Evolutionary conservation across 2,329 filamentous ascomycete species (phyloP).

Genomic region (Thielaviopsis ethacetica): DNA sequence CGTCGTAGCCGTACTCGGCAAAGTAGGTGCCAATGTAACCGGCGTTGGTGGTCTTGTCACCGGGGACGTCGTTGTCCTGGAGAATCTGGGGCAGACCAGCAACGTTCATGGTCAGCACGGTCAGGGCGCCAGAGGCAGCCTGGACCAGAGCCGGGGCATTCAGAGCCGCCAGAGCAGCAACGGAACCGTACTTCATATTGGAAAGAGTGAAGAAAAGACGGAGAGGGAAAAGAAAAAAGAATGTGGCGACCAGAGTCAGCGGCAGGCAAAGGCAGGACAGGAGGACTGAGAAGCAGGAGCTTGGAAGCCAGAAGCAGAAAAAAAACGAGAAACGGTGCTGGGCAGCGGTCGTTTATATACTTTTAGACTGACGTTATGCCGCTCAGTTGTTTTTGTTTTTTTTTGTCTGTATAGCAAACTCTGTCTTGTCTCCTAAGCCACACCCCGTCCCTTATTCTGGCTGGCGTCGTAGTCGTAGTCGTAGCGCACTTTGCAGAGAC

Average conservation of each 20-base stretch:
- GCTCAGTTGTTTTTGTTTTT: background rate
- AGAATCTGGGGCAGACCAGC: slow-evolving; percentile 41
- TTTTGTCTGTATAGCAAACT: background rate
- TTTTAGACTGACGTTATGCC: background rate
- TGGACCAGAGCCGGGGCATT: slow-evolving; percentile 7
- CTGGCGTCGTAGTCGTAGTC: background rate
- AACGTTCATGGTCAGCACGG: slow-evolving; percentile 40
- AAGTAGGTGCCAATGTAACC: slow-evolving; percentile 39
- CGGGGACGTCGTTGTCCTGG: slow-evolving; percentile 42
- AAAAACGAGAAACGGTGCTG: background rate
- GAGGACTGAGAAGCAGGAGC: background rate
- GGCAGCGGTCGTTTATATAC: background rate
- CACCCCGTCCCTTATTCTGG: background rate
- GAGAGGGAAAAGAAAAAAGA: background rate
- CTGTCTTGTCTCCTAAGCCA: background rate
- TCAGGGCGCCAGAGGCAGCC: slow-evolving; percentile 25
- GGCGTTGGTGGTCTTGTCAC: slow-evolving; percentile 44
- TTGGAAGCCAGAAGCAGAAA: background rate
- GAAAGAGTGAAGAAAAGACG: background rate
- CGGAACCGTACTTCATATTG: slow-evolving; percentile 10
- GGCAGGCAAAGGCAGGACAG: background rate
- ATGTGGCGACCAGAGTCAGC: background rate
- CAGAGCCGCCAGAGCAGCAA: slow-evolving; percentile 4
- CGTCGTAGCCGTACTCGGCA: slow-evolving; percentile 37
- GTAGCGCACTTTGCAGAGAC: background rate